Evolutionary conservation across 2,329 filamentous ascomycete genomes (phyloP), one percentile per base, ranked within the genome.

Genomic region (Alternaria ethzedia): DNA sequence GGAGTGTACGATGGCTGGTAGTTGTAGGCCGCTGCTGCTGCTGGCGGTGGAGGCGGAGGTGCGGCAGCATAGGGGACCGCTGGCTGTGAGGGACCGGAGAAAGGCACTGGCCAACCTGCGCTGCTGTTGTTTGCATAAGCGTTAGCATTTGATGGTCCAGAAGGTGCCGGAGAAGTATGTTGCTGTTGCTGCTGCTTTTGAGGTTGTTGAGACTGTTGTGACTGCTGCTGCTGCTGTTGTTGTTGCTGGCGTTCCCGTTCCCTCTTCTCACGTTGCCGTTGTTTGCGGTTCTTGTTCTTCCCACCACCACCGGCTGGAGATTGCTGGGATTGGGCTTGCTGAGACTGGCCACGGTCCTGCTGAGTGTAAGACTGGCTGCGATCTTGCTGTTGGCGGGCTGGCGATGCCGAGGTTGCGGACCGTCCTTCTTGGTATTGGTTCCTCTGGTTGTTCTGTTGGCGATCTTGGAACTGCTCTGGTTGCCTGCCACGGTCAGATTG

Each of bases 261-360:
- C 23, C 70, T 65, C 65, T 75, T 75, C 62, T 71, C 73, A n/a
- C 68, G 70, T 49, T 70, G 70, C 43, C 70, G 71, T 52, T 71
- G 68, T 68, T 75, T 76, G 47, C 73, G 70, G 43, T 75, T 75
- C 66, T 75, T 75, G 59, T 75, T 75, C 61, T 75, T 76, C 46
- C 70, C 67, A 50, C 69, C 58, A 20, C 68, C 64, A 13, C 70
- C 61, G 30, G 72, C 44, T n/a, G 74, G 69, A 23, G 70, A 70
- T n/a, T 73, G 68, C 47, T 71, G 73, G 11, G 63, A 32, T 52
- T 59, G 54, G 17, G 57, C 30, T 57, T 65, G 55, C 43, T 66
- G 49, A 52, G 49, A 36, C 28, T 52, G 49, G 12, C 28, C 28
- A 32, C 49, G 54, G 23, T 54, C 30, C 51, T 65, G 55, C 45